These are phyloP conservation scores for Rosellinia necatrix DNA, from an alignment of 2,329 filamentous ascomycete species.

Conservation along the genomic window DNA sequence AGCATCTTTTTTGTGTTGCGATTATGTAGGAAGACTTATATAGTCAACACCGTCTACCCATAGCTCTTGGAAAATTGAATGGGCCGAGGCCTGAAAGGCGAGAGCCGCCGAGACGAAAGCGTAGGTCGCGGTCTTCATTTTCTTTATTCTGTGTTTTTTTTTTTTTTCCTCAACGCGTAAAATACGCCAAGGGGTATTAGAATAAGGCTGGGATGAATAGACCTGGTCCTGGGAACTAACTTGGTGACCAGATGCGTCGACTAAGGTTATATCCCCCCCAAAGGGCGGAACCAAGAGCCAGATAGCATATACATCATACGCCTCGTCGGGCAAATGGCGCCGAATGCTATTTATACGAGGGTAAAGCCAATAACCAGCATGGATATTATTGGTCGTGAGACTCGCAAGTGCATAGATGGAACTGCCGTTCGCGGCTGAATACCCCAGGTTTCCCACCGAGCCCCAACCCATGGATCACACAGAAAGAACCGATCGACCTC, in stretches of 20 bases:
- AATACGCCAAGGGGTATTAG: slow-evolving; percentile 12
- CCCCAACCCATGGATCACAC: slow-evolving; percentile 23
- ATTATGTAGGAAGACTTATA: slow-evolving; percentile 32
- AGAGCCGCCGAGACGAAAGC: slow-evolving; percentile 43
- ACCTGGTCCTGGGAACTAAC: slow-evolving; percentile 12
- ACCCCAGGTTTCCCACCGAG: slow-evolving; percentile 35
- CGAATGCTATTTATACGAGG: slow-evolving; percentile 29
- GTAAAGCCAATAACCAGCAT: slow-evolving; percentile 29
- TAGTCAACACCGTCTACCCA: slow-evolving; percentile 54
- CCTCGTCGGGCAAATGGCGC: slow-evolving; percentile 31
- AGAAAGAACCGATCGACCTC: slow-evolving; percentile 7
- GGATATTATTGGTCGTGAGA: slow-evolving; percentile 32
- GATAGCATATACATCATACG: slow-evolving; percentile 24
- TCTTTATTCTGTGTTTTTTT: no score
- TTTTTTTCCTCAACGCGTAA: slow-evolving; percentile 43
- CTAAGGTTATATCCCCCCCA: slow-evolving; percentile 22
- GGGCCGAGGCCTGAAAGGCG: slow-evolving; percentile 48
- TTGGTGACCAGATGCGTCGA: background rate
- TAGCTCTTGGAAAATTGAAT: slow-evolving; percentile 58
- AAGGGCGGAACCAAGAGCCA: slow-evolving; percentile 3
- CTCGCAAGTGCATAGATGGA: slow-evolving; percentile 25
- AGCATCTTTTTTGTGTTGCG: slow-evolving; percentile 21
- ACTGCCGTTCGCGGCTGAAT: slow-evolving; percentile 34
- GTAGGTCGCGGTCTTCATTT: slow-evolving; percentile 46
- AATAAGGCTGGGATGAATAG: slow-evolving; percentile 1